Percentiles rank a stretch among this genome's conserved stretches.
Conservation (phyloP, 768 basidiomycete species). For the Hydnomerulius pinastri region DNA sequence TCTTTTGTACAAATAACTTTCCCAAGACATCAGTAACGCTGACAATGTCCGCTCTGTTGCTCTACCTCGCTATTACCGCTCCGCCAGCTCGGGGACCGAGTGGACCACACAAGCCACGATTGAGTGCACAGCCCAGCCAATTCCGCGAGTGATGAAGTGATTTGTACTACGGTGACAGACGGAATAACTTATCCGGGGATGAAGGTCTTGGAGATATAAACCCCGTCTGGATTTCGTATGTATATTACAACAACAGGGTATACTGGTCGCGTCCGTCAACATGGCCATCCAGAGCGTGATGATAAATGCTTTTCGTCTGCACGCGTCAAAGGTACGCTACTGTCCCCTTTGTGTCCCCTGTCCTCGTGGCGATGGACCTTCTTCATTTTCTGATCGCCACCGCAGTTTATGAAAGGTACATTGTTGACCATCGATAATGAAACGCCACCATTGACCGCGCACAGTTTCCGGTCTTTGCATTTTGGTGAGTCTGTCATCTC, state of each 20-base stretch:
- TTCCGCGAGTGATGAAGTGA: too few species aligned
- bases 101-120: background rate
- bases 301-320: background rate
- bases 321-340: background rate
- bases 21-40: too few species aligned
- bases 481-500: background rate
- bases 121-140: background rate
- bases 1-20: too few species aligned
- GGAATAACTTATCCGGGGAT: background rate
- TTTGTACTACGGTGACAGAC: background rate
- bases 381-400: background rate
- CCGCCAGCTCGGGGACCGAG: background rate
- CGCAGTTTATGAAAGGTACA: constrained; percentile 6
- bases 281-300: background rate
- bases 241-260: background rate
- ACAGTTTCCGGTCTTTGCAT: background rate
- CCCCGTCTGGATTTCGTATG: background rate
- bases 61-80: background rate
- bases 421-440: background rate
- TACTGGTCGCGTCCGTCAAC: background rate
- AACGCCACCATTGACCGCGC: background rate
- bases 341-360: too few species aligned
- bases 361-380: background rate
- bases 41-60: too few species aligned
- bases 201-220: background rate